These are phyloP conservation scores for Schoenoplectus tabernaemontani DNA, from an alignment of 202 grass and related monocot species.

Conservation along the genomic window DNA sequence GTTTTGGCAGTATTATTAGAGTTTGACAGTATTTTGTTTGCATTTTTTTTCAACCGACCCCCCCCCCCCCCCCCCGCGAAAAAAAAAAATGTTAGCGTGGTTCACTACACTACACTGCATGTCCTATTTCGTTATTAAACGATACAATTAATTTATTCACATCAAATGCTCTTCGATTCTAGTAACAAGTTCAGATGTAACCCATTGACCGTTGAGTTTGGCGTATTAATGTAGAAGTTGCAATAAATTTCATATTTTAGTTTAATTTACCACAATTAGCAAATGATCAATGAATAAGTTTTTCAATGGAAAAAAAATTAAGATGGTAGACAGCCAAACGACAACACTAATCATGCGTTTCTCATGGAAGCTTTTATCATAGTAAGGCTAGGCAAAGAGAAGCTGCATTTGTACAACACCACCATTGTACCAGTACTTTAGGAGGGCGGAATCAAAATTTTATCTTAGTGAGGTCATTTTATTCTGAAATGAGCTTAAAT, in stretches of 20 bases:
- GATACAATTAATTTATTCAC: neutral
- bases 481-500: no score
- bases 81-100: no score
- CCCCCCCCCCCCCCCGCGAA: no score
- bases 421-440: neutral
- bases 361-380: conserved; percentile 13
- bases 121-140: neutral
- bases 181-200: neutral
- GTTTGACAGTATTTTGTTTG: no score
- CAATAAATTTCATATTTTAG: neutral
- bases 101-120: neutral
- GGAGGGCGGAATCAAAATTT: no score
- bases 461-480: no score
- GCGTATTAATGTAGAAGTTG: neutral
- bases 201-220: neutral
- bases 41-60: no score
- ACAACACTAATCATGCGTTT: conserved; percentile 1
- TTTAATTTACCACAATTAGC: neutral
- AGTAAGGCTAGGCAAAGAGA: neutral
- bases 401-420: neutral
- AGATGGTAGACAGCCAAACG: neutral
- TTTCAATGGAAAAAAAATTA: neutral
- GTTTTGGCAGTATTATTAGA: neutral
- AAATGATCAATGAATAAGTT: neutral
- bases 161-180: neutral